These are phyloP conservation scores for Colletotrichum sublineola DNA, from an alignment of 2,329 filamentous ascomycete species.

Conservation along the genomic window DNA sequence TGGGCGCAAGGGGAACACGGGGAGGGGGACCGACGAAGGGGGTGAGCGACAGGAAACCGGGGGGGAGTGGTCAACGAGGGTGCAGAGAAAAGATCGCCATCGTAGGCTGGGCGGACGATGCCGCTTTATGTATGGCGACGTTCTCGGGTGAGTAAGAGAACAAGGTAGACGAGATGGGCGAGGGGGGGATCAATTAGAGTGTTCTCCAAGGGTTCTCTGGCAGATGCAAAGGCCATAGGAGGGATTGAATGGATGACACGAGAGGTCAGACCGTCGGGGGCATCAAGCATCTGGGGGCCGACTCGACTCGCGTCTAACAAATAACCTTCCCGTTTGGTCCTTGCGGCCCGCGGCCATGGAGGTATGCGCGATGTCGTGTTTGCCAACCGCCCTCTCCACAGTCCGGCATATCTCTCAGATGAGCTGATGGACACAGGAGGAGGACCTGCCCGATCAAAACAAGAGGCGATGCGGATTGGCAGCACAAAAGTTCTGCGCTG, in stretches of 20 bases:
- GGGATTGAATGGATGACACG: background rate
- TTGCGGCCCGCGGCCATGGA: slow-evolving; percentile 20
- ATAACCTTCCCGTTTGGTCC: slow-evolving; percentile 39
- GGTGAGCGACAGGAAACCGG: background rate
- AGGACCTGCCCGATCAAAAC: slow-evolving; percentile 36
- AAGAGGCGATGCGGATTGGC: slow-evolving; percentile 5
- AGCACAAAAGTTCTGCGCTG: slow-evolving; percentile 29
- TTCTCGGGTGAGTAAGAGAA: background rate
- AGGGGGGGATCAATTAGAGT: background rate
- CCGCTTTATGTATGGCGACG: background rate
- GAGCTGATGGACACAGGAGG: slow-evolving; percentile 4
- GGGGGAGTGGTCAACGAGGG: slow-evolving; percentile 1
- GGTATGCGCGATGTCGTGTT: background rate
- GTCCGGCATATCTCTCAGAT: background rate
- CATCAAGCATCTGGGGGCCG: slow-evolving; percentile 3
- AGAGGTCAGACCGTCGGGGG: slow-evolving; percentile 30
- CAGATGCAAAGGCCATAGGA: background rate
- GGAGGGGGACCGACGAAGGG: background rate
- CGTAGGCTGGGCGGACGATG: background rate
- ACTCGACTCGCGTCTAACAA: background rate
- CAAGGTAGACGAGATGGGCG: background rate
- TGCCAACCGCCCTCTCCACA: background rate
- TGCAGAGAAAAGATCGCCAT: slow-evolving; percentile 3
- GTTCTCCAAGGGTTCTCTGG: background rate
- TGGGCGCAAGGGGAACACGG: background rate